A percentile compares a stretch with the other conserved stretches of the same genome.
These are phyloP conservation scores for Chlorella vulgaris DNA, from an alignment of 139 green algal species.

Conservation along the genomic window DNA sequence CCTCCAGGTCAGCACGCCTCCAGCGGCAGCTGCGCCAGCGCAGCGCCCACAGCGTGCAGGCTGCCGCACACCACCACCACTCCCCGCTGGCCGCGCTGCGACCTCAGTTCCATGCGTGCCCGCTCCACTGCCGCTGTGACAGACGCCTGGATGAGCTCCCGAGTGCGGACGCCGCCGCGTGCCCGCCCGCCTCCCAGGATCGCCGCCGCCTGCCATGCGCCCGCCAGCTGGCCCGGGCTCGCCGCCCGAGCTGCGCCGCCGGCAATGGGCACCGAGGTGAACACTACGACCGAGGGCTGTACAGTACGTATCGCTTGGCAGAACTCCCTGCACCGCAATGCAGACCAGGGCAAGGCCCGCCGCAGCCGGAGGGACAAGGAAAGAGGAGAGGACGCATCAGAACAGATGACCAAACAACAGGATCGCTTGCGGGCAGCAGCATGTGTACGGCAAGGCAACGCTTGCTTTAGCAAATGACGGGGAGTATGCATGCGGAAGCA, in stretches of 20 bases:
- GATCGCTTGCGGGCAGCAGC: too few species aligned
- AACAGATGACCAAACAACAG: not conserved
- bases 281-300: slow-evolving; percentile 62
- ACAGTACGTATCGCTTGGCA: slow-evolving; percentile 40
- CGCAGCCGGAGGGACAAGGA: not conserved
- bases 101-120: slow-evolving; percentile 63
- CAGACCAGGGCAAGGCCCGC: too few species aligned
- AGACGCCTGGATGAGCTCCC: slow-evolving; percentile 75
- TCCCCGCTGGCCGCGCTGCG: not conserved
- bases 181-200: slow-evolving; percentile 14
- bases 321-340: not conserved
- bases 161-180: slow-evolving; percentile 9
- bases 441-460: too few species aligned
- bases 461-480: too few species aligned
- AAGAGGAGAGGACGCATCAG: not conserved
- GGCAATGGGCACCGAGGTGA: slow-evolving; percentile 73
- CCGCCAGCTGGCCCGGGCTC: slow-evolving; percentile 66
- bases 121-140: slow-evolving; percentile 64
- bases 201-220: slow-evolving; percentile 55
- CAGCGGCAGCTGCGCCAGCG: slow-evolving; percentile 26
- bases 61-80: slow-evolving; percentile 76
- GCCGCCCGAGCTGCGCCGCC: slow-evolving; percentile 51
- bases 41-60: slow-evolving; percentile 72
- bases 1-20: slow-evolving; percentile 4
- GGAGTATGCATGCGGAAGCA: too few species aligned